A percentile compares a stretch with the other conserved stretches of the same genome.
These are phyloP conservation scores for Verruconis gallopava DNA, from an alignment of 2,329 filamentous ascomycete species.

Conservation along the genomic window DNA sequence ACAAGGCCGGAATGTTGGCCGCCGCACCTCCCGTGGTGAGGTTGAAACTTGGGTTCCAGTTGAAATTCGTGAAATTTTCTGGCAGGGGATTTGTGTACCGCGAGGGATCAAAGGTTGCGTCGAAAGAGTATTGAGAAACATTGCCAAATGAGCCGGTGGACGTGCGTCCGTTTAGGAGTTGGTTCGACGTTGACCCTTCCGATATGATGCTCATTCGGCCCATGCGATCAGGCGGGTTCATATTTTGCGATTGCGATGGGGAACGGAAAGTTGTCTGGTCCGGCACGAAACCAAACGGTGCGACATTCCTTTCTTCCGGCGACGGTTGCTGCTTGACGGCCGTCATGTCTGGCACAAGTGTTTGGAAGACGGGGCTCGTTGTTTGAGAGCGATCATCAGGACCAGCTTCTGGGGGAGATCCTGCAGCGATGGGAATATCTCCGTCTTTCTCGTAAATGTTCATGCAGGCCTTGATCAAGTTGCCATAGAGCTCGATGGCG, in stretches of 20 bases:
- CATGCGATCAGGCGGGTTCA: no score
- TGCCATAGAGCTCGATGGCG: slow-evolving; percentile 74
- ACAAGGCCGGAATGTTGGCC: slow-evolving; percentile 6
- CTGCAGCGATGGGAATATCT: slow-evolving; percentile 35
- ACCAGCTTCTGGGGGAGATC: slow-evolving; percentile 30
- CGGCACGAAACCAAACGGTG: slow-evolving; percentile 6
- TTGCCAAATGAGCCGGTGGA: slow-evolving; percentile 4
- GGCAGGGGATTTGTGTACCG: slow-evolving; percentile 18
- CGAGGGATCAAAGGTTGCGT: slow-evolving; percentile 3
- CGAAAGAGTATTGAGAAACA: slow-evolving; percentile 6
- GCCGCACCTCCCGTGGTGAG: background rate
- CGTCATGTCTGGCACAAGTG: background rate
- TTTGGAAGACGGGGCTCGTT: slow-evolving; percentile 27
- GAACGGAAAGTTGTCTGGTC: background rate
- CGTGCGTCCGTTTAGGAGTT: background rate
- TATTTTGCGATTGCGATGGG: background rate
- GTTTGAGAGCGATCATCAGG: slow-evolving; percentile 31
- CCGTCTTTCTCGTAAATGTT: slow-evolving; percentile 65
- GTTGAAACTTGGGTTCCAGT: slow-evolving; percentile 10
- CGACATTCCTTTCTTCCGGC: background rate
- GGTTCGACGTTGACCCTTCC: background rate
- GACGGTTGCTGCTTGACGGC: slow-evolving; percentile 6
- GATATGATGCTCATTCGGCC: background rate
- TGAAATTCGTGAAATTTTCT: slow-evolving; percentile 14
- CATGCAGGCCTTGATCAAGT: slow-evolving; percentile 72